Evolutionary conservation across 2,329 filamentous ascomycete species (phyloP), one percentile per base, ranked within the genome.

Genomic region (Monosporascus sp.): DNA sequence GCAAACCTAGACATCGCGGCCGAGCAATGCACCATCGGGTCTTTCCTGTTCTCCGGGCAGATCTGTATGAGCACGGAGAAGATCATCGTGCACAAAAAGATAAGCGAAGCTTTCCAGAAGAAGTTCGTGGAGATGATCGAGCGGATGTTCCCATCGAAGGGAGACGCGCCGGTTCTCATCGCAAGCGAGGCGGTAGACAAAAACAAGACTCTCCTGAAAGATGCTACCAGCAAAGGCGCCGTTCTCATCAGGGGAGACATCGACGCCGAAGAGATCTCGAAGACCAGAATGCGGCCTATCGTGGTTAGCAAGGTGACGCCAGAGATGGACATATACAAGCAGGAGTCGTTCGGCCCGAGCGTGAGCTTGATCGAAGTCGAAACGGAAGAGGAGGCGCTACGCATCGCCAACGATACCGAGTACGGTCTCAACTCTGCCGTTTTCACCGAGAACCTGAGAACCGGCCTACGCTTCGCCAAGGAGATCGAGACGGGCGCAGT

Each of bases 11-110:
- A 84, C 20, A 76, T 78, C 40, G 85, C 86, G 1, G 86, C 84
- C 0, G 70, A 75, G 51, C 77, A 79, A 55, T 82, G 81, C 53
- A 76, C 79, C 0, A 66, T 82, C 6, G 86, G 85, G 9, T 76
- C 84, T 0, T 85, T 87, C 63, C 63, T 85, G 55, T 79, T 86
- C 61, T 74, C 72, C 17, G 85, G 85, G 1, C 86, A 89, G 72
- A 78, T 88, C 45, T 88, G 85, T 71, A 87, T 88, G 85, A 78
- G 80, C 6, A 87, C 84, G 0, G 85, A 88, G 66, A 78, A 81
- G n/a, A 82, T 87, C 55, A 66, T 86, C n/a, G 81, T 87, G 24
- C 78, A 85, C 66, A 75, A 75, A 51, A 72, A 72, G 38, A 71
- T 87, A 52, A 73, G 74, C 51, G 72, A 74, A 20, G 67, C 75